Conservation (phyloP, 2,329 filamentous ascomycete species). For the Lachnellula subtilissima region DNA sequence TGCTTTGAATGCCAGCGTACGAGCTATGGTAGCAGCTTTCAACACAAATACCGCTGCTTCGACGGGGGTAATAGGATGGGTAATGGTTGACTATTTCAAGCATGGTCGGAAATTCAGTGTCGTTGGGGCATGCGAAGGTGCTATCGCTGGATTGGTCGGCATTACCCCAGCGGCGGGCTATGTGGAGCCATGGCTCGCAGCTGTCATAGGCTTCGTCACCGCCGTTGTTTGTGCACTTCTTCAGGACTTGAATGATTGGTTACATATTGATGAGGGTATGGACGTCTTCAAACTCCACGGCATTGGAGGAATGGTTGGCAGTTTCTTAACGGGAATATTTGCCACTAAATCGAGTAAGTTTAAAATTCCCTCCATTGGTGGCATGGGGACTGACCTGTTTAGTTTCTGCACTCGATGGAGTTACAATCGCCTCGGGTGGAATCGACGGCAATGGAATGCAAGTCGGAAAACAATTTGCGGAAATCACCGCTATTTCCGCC, state of each 20-base stretch:
- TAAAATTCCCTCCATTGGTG: not conserved
- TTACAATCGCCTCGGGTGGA: constrained; percentile 38
- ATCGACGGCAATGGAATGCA: constrained; percentile 50
- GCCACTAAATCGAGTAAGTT: constrained; percentile 36
- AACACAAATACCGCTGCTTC: constrained; percentile 56
- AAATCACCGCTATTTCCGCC: constrained; percentile 48
- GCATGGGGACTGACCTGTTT: constrained; percentile 15
- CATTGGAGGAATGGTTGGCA: constrained; percentile 53
- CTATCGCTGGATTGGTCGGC: constrained; percentile 52
- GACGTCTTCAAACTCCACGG: constrained; percentile 58
- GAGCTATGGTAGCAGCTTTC: constrained; percentile 50
- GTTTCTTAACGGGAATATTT: constrained; percentile 53
- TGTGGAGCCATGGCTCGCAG: constrained; percentile 47
- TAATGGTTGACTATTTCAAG: constrained; percentile 46
- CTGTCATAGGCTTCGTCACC: constrained; percentile 49
- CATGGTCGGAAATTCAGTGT: constrained; percentile 45
- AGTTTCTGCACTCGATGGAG: constrained; percentile 49
- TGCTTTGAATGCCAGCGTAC: constrained; percentile 47
- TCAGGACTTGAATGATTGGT: constrained; percentile 45
- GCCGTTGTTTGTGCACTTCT: constrained; percentile 42
- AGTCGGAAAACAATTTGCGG: constrained; percentile 53
- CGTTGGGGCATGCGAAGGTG: constrained; percentile 48
- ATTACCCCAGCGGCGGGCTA: constrained; percentile 56
- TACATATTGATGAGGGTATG: constrained; percentile 52
- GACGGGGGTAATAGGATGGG: constrained; percentile 50